phyloP scores from a whole-genome alignment of 2,329 filamentous ascomycete species.

The Teratosphaeria epicoccoides region DNA sequence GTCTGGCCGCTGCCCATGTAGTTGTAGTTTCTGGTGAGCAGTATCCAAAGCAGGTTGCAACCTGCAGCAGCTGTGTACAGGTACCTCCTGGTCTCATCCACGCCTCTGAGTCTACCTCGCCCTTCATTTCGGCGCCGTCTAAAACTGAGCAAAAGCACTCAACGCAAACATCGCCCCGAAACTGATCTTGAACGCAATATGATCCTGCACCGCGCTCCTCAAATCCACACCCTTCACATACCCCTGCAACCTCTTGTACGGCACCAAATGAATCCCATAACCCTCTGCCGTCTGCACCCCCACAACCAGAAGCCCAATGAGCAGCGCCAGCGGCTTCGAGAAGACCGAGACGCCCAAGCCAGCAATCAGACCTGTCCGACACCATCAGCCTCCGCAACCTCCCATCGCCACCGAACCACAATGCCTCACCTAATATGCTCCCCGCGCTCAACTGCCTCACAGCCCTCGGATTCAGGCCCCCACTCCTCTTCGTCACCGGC shows the following conservation, averaged over 20 bases:
- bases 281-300: conserved; percentile 47
- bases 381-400: neutral
- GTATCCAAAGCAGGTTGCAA: neutral
- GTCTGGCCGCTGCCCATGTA: neutral
- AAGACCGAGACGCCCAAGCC: conserved; percentile 60
- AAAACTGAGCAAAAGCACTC: conserved; percentile 43
- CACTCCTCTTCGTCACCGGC: conserved; percentile 28
- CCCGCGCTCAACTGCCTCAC: conserved; percentile 37
- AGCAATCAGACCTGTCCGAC: conserved; percentile 44
- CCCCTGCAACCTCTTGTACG: conserved; percentile 38
- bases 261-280: conserved; percentile 42
- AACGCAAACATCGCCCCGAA: conserved; percentile 65
- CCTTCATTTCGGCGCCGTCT: neutral
- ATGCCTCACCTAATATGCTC: conserved; percentile 32
- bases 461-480: conserved; percentile 31
- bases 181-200: conserved; percentile 55
- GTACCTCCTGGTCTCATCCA: too few relatives aligned
- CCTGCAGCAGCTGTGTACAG: neutral
- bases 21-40: neutral
- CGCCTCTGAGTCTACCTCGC: too few relatives aligned
- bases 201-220: conserved; percentile 43
- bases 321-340: conserved; percentile 56
- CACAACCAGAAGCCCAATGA: conserved; percentile 55
- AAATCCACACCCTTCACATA: conserved; percentile 43
- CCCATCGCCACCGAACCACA: neutral